Percentiles rank a stretch among this genome's conserved stretches.
Evolutionary conservation across 495 filamentous ascomycete genomes (phyloP).

Genomic region (Neurospora sp.): DNA sequence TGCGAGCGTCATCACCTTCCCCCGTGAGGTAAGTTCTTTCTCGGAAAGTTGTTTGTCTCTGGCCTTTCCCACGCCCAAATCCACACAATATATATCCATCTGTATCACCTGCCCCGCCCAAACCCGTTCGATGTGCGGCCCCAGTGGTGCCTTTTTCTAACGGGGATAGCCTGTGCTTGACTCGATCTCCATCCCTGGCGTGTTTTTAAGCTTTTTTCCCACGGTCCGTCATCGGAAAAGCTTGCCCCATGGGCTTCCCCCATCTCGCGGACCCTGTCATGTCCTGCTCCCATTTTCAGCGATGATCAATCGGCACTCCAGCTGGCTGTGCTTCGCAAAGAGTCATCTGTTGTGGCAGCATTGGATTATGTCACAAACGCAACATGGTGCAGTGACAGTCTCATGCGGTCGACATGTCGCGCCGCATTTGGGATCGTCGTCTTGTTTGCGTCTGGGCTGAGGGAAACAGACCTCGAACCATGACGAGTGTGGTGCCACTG

Average conservation of each 20-base stretch:
- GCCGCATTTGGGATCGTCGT: neutral
- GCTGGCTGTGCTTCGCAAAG: neutral
- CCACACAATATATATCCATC: constrained; percentile 3
- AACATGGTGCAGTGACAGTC: neutral
- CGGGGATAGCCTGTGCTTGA: constrained; percentile 5
- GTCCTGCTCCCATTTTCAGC: neutral
- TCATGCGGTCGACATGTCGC: neutral
- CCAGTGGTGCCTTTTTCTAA: constrained; percentile 12
- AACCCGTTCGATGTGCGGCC: constrained; percentile 1
- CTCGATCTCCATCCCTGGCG: neutral
- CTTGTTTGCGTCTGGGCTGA: neutral
- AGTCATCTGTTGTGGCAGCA: neutral
- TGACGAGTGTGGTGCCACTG: neutral
- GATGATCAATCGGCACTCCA: neutral
- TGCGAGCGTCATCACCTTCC: constrained; percentile 36
- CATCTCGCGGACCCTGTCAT: neutral
- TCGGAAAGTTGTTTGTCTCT: neutral
- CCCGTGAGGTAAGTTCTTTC: constrained; percentile 34
- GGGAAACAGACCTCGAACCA: neutral
- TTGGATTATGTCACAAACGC: neutral
- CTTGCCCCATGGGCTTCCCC: neutral
- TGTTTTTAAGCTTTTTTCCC: neutral
- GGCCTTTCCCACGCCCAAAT: constrained; percentile 1
- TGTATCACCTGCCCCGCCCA: neutral
- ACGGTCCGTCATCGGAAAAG: neutral